Evolutionary conservation across 805 yeast species (phyloP), one percentile per base, ranked within the genome.

Genomic region (Zygoascus flipseniorum): DNA sequence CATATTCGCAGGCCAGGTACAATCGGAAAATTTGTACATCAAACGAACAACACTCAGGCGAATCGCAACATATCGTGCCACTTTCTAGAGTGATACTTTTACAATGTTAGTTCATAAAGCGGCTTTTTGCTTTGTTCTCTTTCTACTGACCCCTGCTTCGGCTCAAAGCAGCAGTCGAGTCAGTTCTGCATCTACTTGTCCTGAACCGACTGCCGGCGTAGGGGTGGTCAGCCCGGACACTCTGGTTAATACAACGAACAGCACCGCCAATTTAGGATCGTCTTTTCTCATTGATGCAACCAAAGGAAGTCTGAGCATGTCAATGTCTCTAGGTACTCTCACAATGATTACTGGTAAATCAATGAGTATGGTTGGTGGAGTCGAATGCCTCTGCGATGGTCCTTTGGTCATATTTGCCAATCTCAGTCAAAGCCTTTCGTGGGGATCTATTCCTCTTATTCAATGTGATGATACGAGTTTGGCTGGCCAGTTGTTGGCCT

Each of bases 291-390:
- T 59, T 18, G 31, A 47, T 18, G 31, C 56, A 35, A 23, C 55
- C 16, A 35, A 41, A 5, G 47, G 54, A 8, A 48, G 28, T 11
- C 14, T 56, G 37, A 47, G 23, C 14, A 35, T 59, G 35, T 37
- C 60, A 2, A 56, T 56, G 11, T 52, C 59, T 13, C 31, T 60
- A n/a, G 54, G 60, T 18, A 55, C 62, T 6, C 53, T 60, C 57
- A 56, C 62, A 4, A 42, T 52, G 13, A 48, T 52, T 18, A 47
- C 56, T 8, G 59, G 57, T 14, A 48, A 42, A 3, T 32, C 55
- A n/a, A 5, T 50, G 19, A 35, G 43, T 20, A 26, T 28, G 8
- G 45, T 50, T 19, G 43, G 48, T 43, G 60, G 59, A 5, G 41
- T 52, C 4, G 28, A 50, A 14, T 35, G 52, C 10, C 45, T 61